Conservation (phyloP, 2,329 filamentous ascomycete genomes). For the Thielaviopsis ethacetica region DNA sequence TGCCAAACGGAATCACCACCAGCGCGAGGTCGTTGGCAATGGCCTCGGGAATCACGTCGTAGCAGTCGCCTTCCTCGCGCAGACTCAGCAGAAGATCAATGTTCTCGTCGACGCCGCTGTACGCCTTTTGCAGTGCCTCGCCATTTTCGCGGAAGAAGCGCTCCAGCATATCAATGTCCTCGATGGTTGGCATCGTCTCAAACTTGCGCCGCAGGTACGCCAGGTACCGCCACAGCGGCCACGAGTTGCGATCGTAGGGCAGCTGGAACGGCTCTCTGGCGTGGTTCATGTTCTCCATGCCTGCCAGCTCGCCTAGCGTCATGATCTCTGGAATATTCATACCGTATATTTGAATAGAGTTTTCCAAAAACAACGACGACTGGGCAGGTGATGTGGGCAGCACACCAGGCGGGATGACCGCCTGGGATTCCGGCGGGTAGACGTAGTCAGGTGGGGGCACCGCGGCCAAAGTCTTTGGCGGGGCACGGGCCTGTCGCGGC, state of each 20-base stretch:
- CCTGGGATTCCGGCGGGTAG: background rate
- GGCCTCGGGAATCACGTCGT: background rate
- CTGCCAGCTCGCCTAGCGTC: background rate
- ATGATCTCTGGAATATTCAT: background rate
- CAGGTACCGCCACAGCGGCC: constrained; percentile 10
- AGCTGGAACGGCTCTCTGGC: constrained; percentile 3
- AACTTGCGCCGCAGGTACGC: constrained; percentile 9
- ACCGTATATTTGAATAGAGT: background rate
- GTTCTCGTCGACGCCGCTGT: background rate
- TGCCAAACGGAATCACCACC: constrained; percentile 6
- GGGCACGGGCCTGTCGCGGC: background rate
- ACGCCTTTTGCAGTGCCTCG: constrained; percentile 3
- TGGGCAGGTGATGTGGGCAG: background rate
- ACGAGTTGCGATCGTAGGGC: background rate
- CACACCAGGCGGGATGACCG: background rate
- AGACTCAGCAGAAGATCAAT: background rate
- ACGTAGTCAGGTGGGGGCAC: background rate
- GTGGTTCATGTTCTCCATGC: background rate
- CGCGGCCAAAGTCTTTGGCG: background rate
- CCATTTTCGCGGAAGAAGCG: background rate
- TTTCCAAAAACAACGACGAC: background rate
- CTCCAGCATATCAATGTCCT: background rate
- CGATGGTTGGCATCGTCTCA: background rate
- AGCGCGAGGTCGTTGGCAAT: background rate
- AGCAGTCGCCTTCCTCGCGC: background rate